Evolutionary conservation across 805 yeast genomes (phyloP).

Genomic region (Ogataea glucozyma): DNA sequence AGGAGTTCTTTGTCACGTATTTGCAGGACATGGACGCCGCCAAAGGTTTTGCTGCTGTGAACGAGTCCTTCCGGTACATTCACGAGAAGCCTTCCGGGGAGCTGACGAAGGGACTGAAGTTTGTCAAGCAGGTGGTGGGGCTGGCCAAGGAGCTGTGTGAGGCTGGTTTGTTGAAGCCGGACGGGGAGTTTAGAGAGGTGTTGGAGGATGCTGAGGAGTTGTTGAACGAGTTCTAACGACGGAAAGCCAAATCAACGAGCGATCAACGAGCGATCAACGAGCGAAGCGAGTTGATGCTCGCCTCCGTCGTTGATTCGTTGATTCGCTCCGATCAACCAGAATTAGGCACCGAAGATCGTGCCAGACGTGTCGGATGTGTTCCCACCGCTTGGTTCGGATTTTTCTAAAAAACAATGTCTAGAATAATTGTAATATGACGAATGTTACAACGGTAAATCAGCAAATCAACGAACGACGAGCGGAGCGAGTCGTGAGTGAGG

Average conservation of each 20-base stretch:
- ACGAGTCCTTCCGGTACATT: constrained; percentile 22
- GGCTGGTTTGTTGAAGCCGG: constrained; percentile 18
- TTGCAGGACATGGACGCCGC: constrained; percentile 18
- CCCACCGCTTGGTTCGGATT: too few relatives aligned
- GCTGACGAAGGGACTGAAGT: constrained; percentile 24
- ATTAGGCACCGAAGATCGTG: too few relatives aligned
- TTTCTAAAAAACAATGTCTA: too few relatives aligned
- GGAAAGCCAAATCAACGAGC: not conserved
- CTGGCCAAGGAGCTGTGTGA: constrained; percentile 24
- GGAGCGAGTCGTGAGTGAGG: too few relatives aligned
- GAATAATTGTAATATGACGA: too few relatives aligned
- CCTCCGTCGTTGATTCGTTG: too few relatives aligned
- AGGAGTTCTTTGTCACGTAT: constrained; percentile 48
- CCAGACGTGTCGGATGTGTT: too few relatives aligned
- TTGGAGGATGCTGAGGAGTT: constrained; percentile 19
- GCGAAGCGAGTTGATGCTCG: too few relatives aligned
- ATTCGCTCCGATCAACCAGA: too few relatives aligned
- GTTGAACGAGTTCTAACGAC: constrained; percentile 1
- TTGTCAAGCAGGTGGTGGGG: constrained; percentile 27
- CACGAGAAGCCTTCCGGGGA: constrained; percentile 25
- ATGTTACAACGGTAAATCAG: too few relatives aligned
- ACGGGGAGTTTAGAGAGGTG: constrained; percentile 12
- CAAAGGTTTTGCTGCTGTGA: constrained; percentile 16
- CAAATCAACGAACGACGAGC: too few relatives aligned
- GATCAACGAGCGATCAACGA: not conserved